Evolutionary conservation across 306 rosid genomes (phyloP).

Genomic region (Trichosanthes truncata): DNA sequence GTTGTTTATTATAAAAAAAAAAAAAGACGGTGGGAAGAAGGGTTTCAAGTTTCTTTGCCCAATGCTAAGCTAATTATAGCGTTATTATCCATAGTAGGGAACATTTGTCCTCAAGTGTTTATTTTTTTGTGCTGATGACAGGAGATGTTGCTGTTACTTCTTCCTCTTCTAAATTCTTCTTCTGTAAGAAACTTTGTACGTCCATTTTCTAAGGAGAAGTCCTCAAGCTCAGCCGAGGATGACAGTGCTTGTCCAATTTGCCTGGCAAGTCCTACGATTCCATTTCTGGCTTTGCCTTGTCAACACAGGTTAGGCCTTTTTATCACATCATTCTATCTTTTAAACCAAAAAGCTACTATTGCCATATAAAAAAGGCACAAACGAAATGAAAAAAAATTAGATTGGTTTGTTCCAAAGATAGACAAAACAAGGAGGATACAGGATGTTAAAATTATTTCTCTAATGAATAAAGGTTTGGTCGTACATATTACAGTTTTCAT

Average conservation of each 20-base stretch:
- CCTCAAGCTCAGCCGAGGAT: slow-evolving; percentile 62
- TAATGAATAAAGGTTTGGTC: neutral
- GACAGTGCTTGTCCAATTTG: slow-evolving; percentile 70
- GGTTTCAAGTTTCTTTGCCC: neutral
- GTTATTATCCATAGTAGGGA: neutral
- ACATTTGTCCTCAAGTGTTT: slow-evolving; percentile 1
- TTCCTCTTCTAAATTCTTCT: slow-evolving; percentile 92
- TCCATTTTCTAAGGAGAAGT: slow-evolving; percentile 86
- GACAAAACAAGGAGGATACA: neutral
- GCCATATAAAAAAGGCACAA: neutral
- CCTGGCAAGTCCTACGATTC: slow-evolving; percentile 71
- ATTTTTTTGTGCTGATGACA: slow-evolving; percentile 34
- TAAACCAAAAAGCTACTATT: neutral
- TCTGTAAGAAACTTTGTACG: slow-evolving; percentile 65
- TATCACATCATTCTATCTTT: neutral
- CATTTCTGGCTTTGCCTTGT: slow-evolving; percentile 89
- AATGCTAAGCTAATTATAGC: neutral
- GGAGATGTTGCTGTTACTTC: slow-evolving; percentile 95
- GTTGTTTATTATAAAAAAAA: too few relatives aligned
- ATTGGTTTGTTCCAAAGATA: neutral
- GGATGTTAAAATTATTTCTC: neutral
- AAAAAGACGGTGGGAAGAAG: too few relatives aligned
- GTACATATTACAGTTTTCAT: neutral
- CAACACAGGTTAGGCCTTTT: slow-evolving; percentile 65
- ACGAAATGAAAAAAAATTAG: neutral